phyloP scores from a whole-genome alignment of 2,329 filamentous ascomycete species.

The Balansia obtecta region DNA sequence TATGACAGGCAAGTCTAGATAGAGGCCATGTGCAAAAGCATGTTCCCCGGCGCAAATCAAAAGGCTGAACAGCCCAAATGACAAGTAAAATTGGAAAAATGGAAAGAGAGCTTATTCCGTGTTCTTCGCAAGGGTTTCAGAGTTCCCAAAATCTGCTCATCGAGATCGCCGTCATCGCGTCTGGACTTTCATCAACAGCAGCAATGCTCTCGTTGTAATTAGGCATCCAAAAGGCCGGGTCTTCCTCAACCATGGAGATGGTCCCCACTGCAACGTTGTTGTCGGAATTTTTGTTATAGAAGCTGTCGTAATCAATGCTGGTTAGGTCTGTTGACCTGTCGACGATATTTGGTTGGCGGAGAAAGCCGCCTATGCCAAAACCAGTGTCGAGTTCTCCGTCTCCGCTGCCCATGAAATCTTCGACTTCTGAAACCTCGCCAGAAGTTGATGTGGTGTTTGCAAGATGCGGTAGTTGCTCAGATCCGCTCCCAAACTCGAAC shows the following conservation, averaged over 20 bases:
- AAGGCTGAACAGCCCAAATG: constrained; percentile 5
- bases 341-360: constrained; percentile 34
- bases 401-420: constrained; percentile 40
- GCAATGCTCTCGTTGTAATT: constrained; percentile 29
- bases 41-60: neutral
- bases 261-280: constrained; percentile 27
- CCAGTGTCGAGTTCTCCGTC: constrained; percentile 36
- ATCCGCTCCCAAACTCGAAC: constrained; percentile 38
- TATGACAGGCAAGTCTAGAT: neutral
- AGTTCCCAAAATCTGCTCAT: constrained; percentile 24
- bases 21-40: neutral
- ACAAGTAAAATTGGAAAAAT: too few species aligned
- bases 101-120: constrained; percentile 1
- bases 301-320: constrained; percentile 42
- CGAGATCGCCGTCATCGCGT: constrained; percentile 19
- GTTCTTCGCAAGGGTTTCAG: constrained; percentile 10
- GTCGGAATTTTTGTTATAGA: constrained; percentile 35
- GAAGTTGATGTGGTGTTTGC: constrained; percentile 49
- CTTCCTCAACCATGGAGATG: constrained; percentile 38
- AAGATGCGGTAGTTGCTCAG: constrained; percentile 41
- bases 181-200: constrained; percentile 23
- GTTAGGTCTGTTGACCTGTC: constrained; percentile 30
- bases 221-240: constrained; percentile 36
- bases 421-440: constrained; percentile 55
- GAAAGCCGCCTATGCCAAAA: constrained; percentile 31